phyloP scores from a whole-genome alignment of 2,329 filamentous ascomycete species.

The Coniella vitis region DNA sequence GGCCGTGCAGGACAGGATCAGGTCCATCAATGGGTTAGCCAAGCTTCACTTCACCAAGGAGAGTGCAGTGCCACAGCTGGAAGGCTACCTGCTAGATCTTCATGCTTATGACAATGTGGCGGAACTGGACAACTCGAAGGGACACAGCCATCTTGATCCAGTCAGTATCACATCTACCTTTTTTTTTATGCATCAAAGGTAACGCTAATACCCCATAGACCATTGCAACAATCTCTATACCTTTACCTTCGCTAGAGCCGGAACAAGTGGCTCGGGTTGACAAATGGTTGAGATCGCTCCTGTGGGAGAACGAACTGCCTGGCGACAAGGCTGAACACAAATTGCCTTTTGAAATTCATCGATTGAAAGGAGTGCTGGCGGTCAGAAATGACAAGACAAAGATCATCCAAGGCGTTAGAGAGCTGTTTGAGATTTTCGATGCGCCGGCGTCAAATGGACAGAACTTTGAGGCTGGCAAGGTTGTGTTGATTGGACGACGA shows the following conservation, averaged over 20 bases:
- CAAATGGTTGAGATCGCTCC: conserved; percentile 70
- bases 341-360: conserved; percentile 69
- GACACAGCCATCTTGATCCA: conserved; percentile 86
- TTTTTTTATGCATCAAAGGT: not conserved
- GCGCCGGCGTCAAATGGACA: conserved; percentile 28
- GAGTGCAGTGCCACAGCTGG: conserved; percentile 72
- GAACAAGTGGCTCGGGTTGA: conserved; percentile 61
- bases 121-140: conserved; percentile 63
- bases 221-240: conserved; percentile 75
- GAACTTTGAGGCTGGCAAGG: conserved; percentile 37
- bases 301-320: conserved; percentile 73
- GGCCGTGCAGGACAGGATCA: conserved; percentile 63
- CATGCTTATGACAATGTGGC: conserved; percentile 86
- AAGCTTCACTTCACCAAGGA: conserved; percentile 76
- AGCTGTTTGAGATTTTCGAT: conserved; percentile 88
- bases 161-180: conserved; percentile 38
- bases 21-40: conserved; percentile 83
- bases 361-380: conserved; percentile 73
- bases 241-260: conserved; percentile 52
- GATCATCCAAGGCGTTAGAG: conserved; percentile 84
- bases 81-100: conserved; percentile 81
- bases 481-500: conserved; percentile 57
- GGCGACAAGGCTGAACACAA: conserved; percentile 26
- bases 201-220: conserved; percentile 46
- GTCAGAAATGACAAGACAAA: conserved; percentile 59